Base-by-base conservation (phyloP, 1,284 basidiomycete genomes). In the Leccinum pachyderme region DNA sequence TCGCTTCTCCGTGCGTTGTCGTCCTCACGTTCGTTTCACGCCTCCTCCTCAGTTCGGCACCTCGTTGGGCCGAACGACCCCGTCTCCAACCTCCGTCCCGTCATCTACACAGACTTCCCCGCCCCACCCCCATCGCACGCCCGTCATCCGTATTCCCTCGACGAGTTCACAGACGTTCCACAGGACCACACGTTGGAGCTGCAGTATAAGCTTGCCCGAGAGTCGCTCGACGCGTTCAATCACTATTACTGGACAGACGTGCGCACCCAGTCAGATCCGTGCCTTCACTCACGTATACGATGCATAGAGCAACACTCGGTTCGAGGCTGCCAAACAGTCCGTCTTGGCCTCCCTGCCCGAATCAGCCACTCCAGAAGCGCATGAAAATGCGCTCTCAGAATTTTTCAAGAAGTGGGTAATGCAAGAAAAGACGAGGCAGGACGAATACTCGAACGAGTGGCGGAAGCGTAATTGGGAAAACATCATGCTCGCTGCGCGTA, bases 181-280 rank as follows among this genome's bases (percentile, higher is more conserved):
- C 61, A 63, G 15, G 70, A 66, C 60, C 72, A 70, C 57, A 72
- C 74, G 32, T 66, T 77, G 7, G 84, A 88, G 53, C 77, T 90
- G 50, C 86, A 87, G 64, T 87, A 80, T 76, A 84, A 81, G 58
- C 72, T 90, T 51, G 81, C 84, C 55, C 75, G 83, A 55, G 82
- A 87, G 67, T 81, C 84, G 59, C 69, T 89, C 18, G 87, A 91
- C 63, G 75, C 80, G 15, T 84, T 86, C 63, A 85, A 90, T 59
- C 85, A 91, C 54, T 73, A 77, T 33, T 91, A 89, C 65, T 91
- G 89, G 89, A 71, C 81, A 49, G 84, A 91, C 54, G 89, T 91
- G 63, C 62, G 87, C 77, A 37, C 33, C 18, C 27, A 27, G 28
- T n/a, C 33, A 5, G n/a, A 9, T 47, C 24, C n/a, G 11, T 25